phyloP scores from a whole-genome alignment of 73 alveolate species.

The Blepharisma japonicum region DNA sequence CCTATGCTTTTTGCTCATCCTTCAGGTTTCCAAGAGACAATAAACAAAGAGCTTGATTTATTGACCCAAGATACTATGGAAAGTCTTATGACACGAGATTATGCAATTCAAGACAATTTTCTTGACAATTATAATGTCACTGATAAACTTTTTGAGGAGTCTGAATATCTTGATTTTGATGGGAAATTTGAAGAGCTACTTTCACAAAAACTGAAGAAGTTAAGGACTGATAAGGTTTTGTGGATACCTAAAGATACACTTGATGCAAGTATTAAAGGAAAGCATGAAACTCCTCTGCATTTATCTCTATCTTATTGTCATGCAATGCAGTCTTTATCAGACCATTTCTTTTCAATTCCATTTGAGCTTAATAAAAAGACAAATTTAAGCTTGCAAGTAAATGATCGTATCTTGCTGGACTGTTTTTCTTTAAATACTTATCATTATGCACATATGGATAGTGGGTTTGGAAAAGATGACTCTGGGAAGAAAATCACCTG shows the following conservation, averaged over 20 bases:
- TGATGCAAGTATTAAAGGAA: slow-evolving; percentile 8
- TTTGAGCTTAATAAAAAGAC: slow-evolving; percentile 31
- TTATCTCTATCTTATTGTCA: slow-evolving; percentile 1
- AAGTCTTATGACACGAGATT: slow-evolving; percentile 8
- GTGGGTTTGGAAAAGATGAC: slow-evolving; percentile 32
- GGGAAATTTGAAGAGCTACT: slow-evolving; percentile 19
- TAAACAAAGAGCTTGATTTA: not conserved
- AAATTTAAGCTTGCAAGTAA: slow-evolving; percentile 3
- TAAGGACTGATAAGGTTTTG: slow-evolving; percentile 15
- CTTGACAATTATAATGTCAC: not conserved
- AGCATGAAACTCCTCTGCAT: slow-evolving; percentile 8
- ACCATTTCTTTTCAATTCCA: slow-evolving; percentile 21
- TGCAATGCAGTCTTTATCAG: not conserved
- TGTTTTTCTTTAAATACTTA: slow-evolving; percentile 8
- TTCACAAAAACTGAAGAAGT: not conserved
- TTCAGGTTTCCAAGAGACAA: slow-evolving; percentile 14
- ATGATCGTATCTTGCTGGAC: not conserved
- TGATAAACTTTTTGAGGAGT: not conserved
- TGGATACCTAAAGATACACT: slow-evolving; percentile 2
- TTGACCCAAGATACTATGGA: not conserved
- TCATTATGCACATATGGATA: slow-evolving; percentile 11
- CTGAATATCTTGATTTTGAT: slow-evolving; percentile 27
- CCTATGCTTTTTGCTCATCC: slow-evolving; percentile 35
- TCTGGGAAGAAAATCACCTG: slow-evolving; percentile 29
- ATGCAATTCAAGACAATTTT: slow-evolving; percentile 1